Evolutionary conservation across 257 asterid genomes (phyloP).

Genomic region (Leptodermis oblonga): DNA sequence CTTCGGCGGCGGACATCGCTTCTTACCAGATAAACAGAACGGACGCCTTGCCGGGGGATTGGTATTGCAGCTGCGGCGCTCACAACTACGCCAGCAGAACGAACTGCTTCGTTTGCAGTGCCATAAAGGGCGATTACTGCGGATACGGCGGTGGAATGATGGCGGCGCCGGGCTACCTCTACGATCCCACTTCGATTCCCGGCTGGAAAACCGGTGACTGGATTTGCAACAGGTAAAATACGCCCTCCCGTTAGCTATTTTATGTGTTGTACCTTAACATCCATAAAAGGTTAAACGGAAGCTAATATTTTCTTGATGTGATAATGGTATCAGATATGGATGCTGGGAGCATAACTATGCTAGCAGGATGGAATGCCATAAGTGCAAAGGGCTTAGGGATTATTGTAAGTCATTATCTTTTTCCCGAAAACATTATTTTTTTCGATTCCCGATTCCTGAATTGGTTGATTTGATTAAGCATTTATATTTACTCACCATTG

Average conservation of each 20-base stretch:
- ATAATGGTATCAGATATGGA: slow-evolving; percentile 44
- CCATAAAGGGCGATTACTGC: slow-evolving; percentile 40
- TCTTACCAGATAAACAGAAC: slow-evolving; percentile 42
- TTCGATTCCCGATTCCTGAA: too few relatives aligned
- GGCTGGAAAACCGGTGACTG: slow-evolving; percentile 94
- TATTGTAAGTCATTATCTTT: slow-evolving; percentile 36
- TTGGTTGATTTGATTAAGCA: too few relatives aligned
- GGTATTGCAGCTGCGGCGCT: slow-evolving; percentile 83
- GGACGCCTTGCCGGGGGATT: slow-evolving; percentile 69
- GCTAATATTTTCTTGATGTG: too few relatives aligned
- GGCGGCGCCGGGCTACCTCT: slow-evolving; percentile 40
- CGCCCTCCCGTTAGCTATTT: too few relatives aligned
- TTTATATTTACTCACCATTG: neutral
- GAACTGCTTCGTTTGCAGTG: slow-evolving; percentile 60
- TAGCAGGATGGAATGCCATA: slow-evolving; percentile 62
- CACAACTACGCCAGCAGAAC: slow-evolving; percentile 85
- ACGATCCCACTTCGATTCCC: slow-evolving; percentile 45
- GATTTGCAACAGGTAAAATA: slow-evolving; percentile 59
- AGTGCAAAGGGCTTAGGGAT: slow-evolving; percentile 60
- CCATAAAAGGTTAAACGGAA: too few relatives aligned
- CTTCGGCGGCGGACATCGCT: slow-evolving; percentile 40
- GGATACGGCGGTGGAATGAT: slow-evolving; percentile 46
- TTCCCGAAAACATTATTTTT: too few relatives aligned
- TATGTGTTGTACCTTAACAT: too few relatives aligned
- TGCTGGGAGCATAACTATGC: slow-evolving; percentile 79